phyloP scores from a whole-genome alignment of 2,329 filamentous ascomycete genomes.

The Monosporascus sp. region DNA sequence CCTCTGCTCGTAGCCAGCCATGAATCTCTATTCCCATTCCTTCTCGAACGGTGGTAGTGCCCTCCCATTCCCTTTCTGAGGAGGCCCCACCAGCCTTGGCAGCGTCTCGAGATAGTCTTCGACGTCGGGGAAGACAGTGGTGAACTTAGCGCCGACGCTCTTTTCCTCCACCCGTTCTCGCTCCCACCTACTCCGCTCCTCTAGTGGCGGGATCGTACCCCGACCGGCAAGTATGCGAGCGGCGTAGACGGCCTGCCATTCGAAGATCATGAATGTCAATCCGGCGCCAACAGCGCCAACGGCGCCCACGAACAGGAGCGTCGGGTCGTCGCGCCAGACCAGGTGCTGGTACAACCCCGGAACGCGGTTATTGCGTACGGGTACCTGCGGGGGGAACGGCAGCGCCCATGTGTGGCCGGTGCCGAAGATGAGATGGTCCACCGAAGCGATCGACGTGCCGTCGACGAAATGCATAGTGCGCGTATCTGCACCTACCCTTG shows the following conservation, averaged over 20 bases:
- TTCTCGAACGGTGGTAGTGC: slow-evolving; percentile 37
- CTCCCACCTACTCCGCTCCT: slow-evolving; percentile 53
- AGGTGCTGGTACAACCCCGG: slow-evolving; percentile 53
- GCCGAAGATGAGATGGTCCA: slow-evolving; percentile 28
- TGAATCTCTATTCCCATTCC: slow-evolving; percentile 44
- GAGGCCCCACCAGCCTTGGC: slow-evolving; percentile 39
- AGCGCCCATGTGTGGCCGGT: slow-evolving; percentile 62
- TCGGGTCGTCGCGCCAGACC: slow-evolving; percentile 48
- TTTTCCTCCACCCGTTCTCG: slow-evolving; percentile 42
- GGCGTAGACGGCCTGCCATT: slow-evolving; percentile 61
- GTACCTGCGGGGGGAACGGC: slow-evolving; percentile 51
- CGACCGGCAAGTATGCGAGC: slow-evolving; percentile 51
- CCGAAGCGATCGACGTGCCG: slow-evolving; percentile 36
- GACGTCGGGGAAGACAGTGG: slow-evolving; percentile 52
- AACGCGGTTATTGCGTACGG: slow-evolving; percentile 48
- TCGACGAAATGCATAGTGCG: slow-evolving; percentile 49
- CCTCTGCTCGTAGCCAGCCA: slow-evolving; percentile 48
- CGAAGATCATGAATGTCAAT: slow-evolving; percentile 63
- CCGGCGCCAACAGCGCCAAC: slow-evolving; percentile 49
- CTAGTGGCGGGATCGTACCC: slow-evolving; percentile 40
- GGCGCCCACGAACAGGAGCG: slow-evolving; percentile 53
- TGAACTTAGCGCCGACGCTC: slow-evolving; percentile 53
- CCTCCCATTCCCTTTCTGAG: slow-evolving; percentile 36
- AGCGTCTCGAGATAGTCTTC: slow-evolving; percentile 59
- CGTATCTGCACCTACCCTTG: slow-evolving; percentile 23